phyloP scores from a whole-genome alignment of 2,329 filamentous ascomycete genomes.

The Pseudogymnoascus sp. region DNA sequence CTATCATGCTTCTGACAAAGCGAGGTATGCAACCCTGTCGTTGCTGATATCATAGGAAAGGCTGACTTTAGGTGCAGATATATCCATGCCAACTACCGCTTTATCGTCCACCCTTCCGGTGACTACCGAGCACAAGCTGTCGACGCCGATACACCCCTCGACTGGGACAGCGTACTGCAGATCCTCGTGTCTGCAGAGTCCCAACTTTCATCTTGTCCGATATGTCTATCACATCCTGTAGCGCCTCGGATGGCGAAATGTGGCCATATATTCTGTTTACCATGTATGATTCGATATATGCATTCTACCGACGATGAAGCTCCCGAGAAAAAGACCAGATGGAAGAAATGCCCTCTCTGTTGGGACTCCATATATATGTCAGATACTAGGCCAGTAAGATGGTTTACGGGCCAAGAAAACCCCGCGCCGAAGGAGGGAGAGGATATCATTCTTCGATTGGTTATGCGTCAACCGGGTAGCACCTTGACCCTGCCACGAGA shows the following conservation, averaged over 20 bases:
- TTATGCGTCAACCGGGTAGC: slow-evolving; percentile 70
- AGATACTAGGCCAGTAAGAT: slow-evolving; percentile 80
- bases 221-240: slow-evolving; percentile 85
- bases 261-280: slow-evolving; percentile 92
- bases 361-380: slow-evolving; percentile 89
- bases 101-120: slow-evolving; percentile 77
- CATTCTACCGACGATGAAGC: slow-evolving; percentile 60
- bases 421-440: slow-evolving; percentile 72
- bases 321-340: slow-evolving; percentile 62
- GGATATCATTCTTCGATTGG: slow-evolving; percentile 81
- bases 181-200: slow-evolving; percentile 85
- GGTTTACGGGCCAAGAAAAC: slow-evolving; percentile 83
- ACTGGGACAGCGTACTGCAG: slow-evolving; percentile 87
- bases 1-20: slow-evolving; percentile 85
- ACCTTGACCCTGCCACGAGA: slow-evolving; percentile 84
- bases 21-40: slow-evolving; percentile 48
- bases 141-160: slow-evolving; percentile 80
- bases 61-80: slow-evolving; percentile 42
- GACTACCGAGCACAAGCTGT: slow-evolving; percentile 72
- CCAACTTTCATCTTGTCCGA: slow-evolving; percentile 82
- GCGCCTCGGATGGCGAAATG: slow-evolving; percentile 95
- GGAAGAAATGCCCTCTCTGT: slow-evolving; percentile 95
- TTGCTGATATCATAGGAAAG: not conserved
- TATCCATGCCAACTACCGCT: slow-evolving; percentile 94
- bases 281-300: slow-evolving; percentile 93